These are phyloP conservation scores for Lentinus polychrous DNA, from an alignment of 1,284 basidiomycete species.

Conservation along the genomic window DNA sequence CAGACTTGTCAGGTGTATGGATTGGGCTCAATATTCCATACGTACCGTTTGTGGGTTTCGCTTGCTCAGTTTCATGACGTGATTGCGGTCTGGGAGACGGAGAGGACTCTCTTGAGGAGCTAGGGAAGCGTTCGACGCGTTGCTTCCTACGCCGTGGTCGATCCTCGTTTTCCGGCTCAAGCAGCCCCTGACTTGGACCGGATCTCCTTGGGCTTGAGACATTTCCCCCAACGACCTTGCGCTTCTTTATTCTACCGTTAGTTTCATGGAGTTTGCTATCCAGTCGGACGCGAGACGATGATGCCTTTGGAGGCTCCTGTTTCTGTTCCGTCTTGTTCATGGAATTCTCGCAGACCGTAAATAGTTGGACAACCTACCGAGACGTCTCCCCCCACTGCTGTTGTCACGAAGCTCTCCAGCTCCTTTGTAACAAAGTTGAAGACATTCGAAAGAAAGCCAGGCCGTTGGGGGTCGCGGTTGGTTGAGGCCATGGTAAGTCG, in stretches of 20 bases:
- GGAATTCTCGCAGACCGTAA: not conserved
- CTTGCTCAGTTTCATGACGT: too few relatives aligned
- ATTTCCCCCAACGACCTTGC: not conserved
- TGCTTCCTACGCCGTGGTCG: conserved; percentile 10
- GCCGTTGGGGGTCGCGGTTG: conserved; percentile 17
- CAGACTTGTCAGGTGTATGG: too few relatives aligned
- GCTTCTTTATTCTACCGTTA: conserved; percentile 5
- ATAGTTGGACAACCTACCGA: too few relatives aligned
- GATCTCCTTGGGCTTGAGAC: conserved; percentile 7
- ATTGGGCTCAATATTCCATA: too few relatives aligned
- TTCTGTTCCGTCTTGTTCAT: not conserved
- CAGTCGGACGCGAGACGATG: conserved; percentile 21
- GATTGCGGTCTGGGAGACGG: too few relatives aligned
- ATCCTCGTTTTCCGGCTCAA: conserved; percentile 13
- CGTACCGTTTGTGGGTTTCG: too few relatives aligned
- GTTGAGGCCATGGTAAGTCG: conserved; percentile 5
- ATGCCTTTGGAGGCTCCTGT: conserved; percentile 17
- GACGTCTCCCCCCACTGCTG: conserved; percentile 44
- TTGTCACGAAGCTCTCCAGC: conserved; percentile 60
- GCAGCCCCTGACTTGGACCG: conserved; percentile 14
- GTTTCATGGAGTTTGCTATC: conserved; percentile 13
- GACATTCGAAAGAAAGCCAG: conserved; percentile 55
- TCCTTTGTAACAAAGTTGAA: conserved; percentile 65
- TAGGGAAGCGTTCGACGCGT: not conserved
- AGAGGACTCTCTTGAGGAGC: too few relatives aligned